phyloP scores from a whole-genome alignment of 345 rosid genomes.

The Hypericum perforatum region DNA sequence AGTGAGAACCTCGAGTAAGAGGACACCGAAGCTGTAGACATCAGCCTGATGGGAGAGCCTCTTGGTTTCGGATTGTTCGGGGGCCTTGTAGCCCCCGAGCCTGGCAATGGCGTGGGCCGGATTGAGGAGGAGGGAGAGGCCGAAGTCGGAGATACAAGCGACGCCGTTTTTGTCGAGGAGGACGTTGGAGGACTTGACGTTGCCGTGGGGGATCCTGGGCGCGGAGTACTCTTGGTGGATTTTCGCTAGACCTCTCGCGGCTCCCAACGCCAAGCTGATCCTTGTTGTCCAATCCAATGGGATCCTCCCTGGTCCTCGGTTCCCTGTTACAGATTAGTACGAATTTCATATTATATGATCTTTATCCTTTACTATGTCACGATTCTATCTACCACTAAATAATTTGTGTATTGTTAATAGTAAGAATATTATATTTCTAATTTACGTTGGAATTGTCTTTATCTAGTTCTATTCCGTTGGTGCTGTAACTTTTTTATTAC shows the following conservation, averaged over 20 bases:
- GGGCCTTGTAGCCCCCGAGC: constrained; percentile 89
- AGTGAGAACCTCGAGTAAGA: constrained; percentile 73
- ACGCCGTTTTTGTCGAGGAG: constrained; percentile 78
- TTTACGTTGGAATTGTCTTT: no score
- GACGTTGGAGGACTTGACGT: constrained; percentile 72
- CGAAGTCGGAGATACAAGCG: constrained; percentile 80
- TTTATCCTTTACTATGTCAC: no score
- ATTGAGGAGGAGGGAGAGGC: constrained; percentile 69
- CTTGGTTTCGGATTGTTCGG: constrained; percentile 75
- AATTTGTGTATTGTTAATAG: no score
- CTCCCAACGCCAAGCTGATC: constrained; percentile 76
- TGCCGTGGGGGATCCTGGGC: constrained; percentile 76
- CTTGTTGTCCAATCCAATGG: constrained; percentile 98
- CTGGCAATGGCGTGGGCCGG: constrained; percentile 83
- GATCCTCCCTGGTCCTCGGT: constrained; percentile 79
- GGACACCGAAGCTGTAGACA: constrained; percentile 80
- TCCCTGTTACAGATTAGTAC: constrained; percentile 28
- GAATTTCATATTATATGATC: no score
- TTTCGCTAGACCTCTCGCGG: constrained; percentile 77
- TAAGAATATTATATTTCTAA: no score
- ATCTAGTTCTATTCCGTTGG: no score
- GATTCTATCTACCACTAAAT: no score
- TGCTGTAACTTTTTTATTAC: no score
- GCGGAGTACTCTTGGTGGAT: constrained; percentile 60
- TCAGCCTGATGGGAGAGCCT: constrained; percentile 79